Base-by-base conservation (phyloP, 2,329 filamentous ascomycete species). In the Monilinia aucupariae region DNA sequence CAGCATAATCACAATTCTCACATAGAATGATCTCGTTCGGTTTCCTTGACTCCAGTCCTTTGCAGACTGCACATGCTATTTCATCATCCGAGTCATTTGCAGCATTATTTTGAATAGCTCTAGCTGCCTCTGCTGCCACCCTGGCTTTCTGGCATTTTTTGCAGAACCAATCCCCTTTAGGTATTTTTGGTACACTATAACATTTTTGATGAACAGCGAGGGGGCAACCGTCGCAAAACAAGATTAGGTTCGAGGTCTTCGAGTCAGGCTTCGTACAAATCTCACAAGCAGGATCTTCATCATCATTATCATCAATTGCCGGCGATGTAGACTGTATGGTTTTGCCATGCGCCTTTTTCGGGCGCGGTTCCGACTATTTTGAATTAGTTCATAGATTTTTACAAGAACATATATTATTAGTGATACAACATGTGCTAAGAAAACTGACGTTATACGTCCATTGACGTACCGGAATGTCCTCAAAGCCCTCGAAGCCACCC, bases 11-110 rank as follows among this genome's bases (percentile, higher is more conserved):
- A 75, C 85, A 88, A 60, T 80, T 81, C 67, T 87, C 85, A 74
- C 85, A 88, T 43, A 87, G 80, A 10, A 88, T 76, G 41, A 88
- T 87, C 69, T 85, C 78, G 70, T 88, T 87, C 1, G 82, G 82
- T 2, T 78, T 74, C 43, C 80, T 76, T 0, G 84, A 86, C 64
- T 86, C 80, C 0, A 82, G 80, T 62, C 81, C 81, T 45, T 75
- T 77, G 71, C 85, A 88, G 43, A 87, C 78, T 22, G 75, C 76
- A 68, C 85, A 88, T 0, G 82, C 77, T 62, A 84, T 82, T 22
- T 84, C 80, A 27, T 64, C 67, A n/a, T 63, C 65, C 45, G 59
- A 53, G 15, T 62, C 65, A 20, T 49, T 61, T 32, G 25, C 41
- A 34, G 37, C 59, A 39, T 64, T 53, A 49, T 43, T 37, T 43